Conservation (phyloP, 352 stramenopile genomes). For the Phytophthora boehmeriae region DNA sequence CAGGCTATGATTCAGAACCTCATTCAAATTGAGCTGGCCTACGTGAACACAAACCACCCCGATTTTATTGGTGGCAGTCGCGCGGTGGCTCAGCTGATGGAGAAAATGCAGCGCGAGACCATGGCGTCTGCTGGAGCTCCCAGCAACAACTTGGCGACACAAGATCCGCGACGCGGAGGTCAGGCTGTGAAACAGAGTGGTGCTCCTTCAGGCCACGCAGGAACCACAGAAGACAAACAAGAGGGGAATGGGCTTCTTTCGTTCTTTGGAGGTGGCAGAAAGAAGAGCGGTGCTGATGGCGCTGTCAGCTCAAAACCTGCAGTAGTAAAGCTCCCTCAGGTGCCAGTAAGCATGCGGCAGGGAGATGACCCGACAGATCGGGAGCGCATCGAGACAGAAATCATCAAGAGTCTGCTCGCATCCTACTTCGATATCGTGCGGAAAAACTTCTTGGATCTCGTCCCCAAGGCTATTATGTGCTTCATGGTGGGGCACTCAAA, state of each 20-base stretch:
- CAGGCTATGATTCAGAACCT: slow-evolving; percentile 98
- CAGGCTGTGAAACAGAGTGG: slow-evolving; percentile 31
- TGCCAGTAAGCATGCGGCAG: slow-evolving; percentile 96
- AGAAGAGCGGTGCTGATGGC: slow-evolving; percentile 47
- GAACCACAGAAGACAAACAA: slow-evolving; percentile 53
- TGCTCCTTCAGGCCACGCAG: slow-evolving; percentile 21
- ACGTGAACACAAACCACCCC: slow-evolving; percentile 99
- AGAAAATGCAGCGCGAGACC: slow-evolving; percentile 92
- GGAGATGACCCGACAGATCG: slow-evolving; percentile 95
- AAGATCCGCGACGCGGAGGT: slow-evolving; percentile 54
- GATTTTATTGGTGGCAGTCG: slow-evolving; percentile 98
- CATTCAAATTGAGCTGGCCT: slow-evolving; percentile 98
- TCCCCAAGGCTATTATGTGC: slow-evolving; percentile 99
- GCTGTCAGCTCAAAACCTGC: slow-evolving; percentile 41
- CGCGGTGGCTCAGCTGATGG: slow-evolving; percentile 95
- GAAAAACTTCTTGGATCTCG: slow-evolving; percentile 99
- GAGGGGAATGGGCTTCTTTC: slow-evolving; percentile 71
- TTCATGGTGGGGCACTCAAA: slow-evolving; percentile 96
- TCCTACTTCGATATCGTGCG: slow-evolving; percentile 99
- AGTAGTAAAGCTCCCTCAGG: slow-evolving; percentile 95
- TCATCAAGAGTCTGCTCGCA: slow-evolving; percentile 97
- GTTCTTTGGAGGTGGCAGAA: slow-evolving; percentile 75
- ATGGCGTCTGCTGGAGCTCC: slow-evolving; percentile 44
- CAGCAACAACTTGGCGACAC: slow-evolving; percentile 48
- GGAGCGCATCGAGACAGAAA: slow-evolving; percentile 97